These are phyloP conservation scores for Asterella californica DNA, from an alignment of 225 moss, liverwort and hornwort species.

Conservation along the genomic window DNA sequence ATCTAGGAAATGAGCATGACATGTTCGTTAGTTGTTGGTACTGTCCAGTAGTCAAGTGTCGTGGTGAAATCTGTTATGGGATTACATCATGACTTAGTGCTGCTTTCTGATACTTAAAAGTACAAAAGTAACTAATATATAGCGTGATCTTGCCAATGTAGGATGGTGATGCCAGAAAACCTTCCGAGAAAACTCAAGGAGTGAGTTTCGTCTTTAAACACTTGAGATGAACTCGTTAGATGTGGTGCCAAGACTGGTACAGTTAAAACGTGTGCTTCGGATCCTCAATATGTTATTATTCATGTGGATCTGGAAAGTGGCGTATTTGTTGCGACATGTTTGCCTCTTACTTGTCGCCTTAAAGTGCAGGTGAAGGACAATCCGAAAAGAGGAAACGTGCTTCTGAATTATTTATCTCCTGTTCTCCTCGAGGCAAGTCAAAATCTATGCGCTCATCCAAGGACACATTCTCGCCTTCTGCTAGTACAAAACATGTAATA, in stretches of 20 bases:
- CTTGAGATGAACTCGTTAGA: background rate
- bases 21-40: too few relatives aligned
- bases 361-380: slow-evolving; percentile 37
- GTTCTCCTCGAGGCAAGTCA: slow-evolving; percentile 34
- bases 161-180: slow-evolving; percentile 62
- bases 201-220: background rate
- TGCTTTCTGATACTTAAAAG: background rate
- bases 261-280: background rate
- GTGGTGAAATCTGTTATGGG: too few relatives aligned
- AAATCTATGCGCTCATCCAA: background rate
- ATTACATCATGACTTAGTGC: background rate
- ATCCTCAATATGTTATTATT: background rate
- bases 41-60: too few relatives aligned
- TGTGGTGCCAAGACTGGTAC: background rate
- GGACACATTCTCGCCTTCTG: too few relatives aligned
- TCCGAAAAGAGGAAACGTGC: slow-evolving; percentile 17
- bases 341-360: background rate
- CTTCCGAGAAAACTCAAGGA: slow-evolving; percentile 52
- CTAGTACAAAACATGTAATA: too few relatives aligned
- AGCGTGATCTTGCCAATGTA: background rate
- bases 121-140: background rate
- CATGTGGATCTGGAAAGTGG: too few relatives aligned
- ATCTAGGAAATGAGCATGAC: background rate
- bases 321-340: too few relatives aligned
- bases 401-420: slow-evolving; percentile 36